Evolutionary conservation across 2,329 filamentous ascomycete species (phyloP), one percentile per base, ranked within the genome.

Genomic region (Phyllosticta ampelicida): DNA sequence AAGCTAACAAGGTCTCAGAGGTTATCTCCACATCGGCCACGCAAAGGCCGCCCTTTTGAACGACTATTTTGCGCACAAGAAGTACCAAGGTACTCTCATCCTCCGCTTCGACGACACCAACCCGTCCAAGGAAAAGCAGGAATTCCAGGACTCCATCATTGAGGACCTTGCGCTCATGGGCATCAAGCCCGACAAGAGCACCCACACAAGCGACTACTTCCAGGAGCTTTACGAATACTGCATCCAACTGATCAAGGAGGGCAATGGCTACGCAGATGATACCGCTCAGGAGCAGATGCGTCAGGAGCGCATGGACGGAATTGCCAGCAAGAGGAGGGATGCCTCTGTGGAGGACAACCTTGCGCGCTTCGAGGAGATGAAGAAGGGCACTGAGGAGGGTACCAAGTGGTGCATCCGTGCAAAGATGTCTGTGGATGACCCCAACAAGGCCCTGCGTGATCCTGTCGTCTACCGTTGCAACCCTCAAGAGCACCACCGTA

Each of bases 391-490:
- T 2, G 82, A 86, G 53, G 85, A 91, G 71, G 94, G 94, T 60
- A 75, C 84, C 53, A 84, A 81, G 68, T 91, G 92, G 84, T 96
- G 90, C 75, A 95, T 99, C 64, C 87, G 94, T 61, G 94, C 94
- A 60, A 96, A 95, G 79, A 89, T 97, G 65, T 92, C 89, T 1
- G 83, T 88, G 65, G 89, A 95, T 72, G 87, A 94, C 75, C 87
- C 87, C 63, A 97, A 99, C 79, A 95, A 95, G 75, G 90, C 94
- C 56, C 86, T 97, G 82, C 83, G 94, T 63, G 94, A 99, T 72
- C 94, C 94, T 11, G 91, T 97, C 73, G 95, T 99, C 72, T 97
- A 96, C 80, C 86, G 94, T 64, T 96, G 90, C 82, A 96, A 95
- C 68, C 78, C 82, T 5, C 70, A 79, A 53, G 71, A 77, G 10